Conservation (phyloP, 257 asterid genomes). For the Prunella vulgaris region DNA sequence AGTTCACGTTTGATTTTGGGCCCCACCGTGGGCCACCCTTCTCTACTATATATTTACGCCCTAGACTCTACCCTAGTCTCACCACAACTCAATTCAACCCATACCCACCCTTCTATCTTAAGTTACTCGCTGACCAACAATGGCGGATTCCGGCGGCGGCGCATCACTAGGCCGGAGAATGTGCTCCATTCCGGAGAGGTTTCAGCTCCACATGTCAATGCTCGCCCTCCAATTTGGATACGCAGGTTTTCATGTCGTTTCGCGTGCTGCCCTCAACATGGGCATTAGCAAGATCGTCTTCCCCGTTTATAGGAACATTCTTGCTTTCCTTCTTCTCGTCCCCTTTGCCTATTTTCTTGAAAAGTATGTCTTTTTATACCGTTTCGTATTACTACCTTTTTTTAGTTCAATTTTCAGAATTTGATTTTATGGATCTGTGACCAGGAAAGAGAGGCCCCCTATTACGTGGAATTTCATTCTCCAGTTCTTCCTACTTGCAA, state of each 20-base stretch:
- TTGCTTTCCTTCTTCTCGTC: slow-evolving; percentile 82
- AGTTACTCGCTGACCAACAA: neutral
- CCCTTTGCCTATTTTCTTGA: slow-evolving; percentile 98
- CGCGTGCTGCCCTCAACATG: slow-evolving; percentile 94
- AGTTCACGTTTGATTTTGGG: slow-evolving; percentile 26
- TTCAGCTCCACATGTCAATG: slow-evolving; percentile 87
- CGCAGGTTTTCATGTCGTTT: slow-evolving; percentile 96
- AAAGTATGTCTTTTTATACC: slow-evolving; percentile 37
- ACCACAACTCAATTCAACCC: slow-evolving; percentile 15
- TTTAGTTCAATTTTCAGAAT: neutral
- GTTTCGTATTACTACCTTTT: neutral
- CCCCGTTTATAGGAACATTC: slow-evolving; percentile 86
- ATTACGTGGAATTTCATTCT: slow-evolving; percentile 54
- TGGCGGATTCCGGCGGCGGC: slow-evolving; percentile 62
- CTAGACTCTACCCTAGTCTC: slow-evolving; percentile 33
- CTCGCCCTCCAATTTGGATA: slow-evolving; percentile 88
- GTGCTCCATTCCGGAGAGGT: slow-evolving; percentile 76
- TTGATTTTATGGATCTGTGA: neutral
- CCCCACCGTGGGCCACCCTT: slow-evolving; percentile 34
- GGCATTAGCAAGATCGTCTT: slow-evolving; percentile 98
- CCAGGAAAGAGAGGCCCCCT: slow-evolving; percentile 95
- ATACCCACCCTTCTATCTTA: neutral
- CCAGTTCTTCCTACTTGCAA: slow-evolving; percentile 90
- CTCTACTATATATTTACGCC: slow-evolving; percentile 59
- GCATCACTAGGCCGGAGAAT: slow-evolving; percentile 42